A percentile compares a stretch with the other conserved stretches of the same genome.
Conservation (phyloP, 2,329 filamentous ascomycete species). For the Fonsecaea multimorphosa region DNA sequence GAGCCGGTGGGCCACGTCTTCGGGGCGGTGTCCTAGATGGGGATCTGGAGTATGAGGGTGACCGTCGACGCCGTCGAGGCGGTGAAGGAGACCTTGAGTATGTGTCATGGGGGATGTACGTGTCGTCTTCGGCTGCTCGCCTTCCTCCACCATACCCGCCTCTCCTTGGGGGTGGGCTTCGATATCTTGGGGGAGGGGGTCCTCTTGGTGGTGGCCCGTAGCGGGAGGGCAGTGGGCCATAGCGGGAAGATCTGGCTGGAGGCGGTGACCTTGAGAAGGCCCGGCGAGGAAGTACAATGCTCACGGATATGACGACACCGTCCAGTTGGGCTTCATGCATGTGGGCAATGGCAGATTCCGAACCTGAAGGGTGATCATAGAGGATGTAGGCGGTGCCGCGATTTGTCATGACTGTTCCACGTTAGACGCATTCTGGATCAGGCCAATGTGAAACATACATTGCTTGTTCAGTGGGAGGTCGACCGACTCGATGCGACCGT, state of each 20-base stretch:
- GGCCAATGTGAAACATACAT: slow-evolving; percentile 61
- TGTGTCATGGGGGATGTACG: slow-evolving; percentile 66
- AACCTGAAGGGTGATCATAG: slow-evolving; percentile 76
- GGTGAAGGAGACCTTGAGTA: slow-evolving; percentile 49
- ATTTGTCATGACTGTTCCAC: slow-evolving; percentile 75
- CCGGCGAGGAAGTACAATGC: slow-evolving; percentile 82
- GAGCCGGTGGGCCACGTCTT: slow-evolving; percentile 45
- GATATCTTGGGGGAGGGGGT: slow-evolving; percentile 42
- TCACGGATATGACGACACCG: slow-evolving; percentile 80
- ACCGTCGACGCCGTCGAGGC: slow-evolving; percentile 47
- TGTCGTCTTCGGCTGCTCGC: slow-evolving; percentile 45
- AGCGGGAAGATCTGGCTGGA: slow-evolving; percentile 66
- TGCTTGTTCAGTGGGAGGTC: slow-evolving; percentile 88
- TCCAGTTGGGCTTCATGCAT: slow-evolving; percentile 99
- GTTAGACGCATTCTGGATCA: slow-evolving; percentile 9
- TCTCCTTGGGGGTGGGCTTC: slow-evolving; percentile 47
- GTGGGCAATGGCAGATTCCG: slow-evolving; percentile 86
- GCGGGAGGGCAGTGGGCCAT: slow-evolving; percentile 50
- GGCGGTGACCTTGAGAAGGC: slow-evolving; percentile 83
- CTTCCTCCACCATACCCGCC: slow-evolving; percentile 47
- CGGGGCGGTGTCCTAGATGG: slow-evolving; percentile 52
- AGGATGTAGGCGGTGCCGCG: slow-evolving; percentile 93
- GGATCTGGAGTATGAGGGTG: slow-evolving; percentile 46
- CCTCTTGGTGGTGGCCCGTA: slow-evolving; percentile 43
- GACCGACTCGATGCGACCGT: slow-evolving; percentile 82